Base-by-base conservation (phyloP, 768 basidiomycete species). In the Kwoniella botswanensis region DNA sequence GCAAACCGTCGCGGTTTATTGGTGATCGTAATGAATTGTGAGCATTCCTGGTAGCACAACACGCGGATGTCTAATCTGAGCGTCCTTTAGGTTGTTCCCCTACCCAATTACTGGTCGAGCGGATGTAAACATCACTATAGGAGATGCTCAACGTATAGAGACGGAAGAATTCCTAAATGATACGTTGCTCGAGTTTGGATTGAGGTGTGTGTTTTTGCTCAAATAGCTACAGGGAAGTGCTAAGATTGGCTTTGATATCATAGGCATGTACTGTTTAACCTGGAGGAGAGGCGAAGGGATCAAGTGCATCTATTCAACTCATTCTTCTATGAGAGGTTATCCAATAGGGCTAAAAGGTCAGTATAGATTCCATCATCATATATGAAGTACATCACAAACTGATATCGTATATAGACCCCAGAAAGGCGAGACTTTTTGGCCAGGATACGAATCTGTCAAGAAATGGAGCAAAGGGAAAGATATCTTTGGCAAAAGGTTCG, bases 301-400 rank as follows among this genome's bases (percentile, higher is more conserved):
- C 87, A 92, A 74, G 86, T 95, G 1, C 91, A 98, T 77, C 88
- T 98, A 4, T 98, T 98, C 86, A 98, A 91, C 82, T 95, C 95
- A 0, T 99, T 98, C 85, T 98, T 99, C 84, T 98, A 95, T 86
- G 93, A 95, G 86, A 96, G 97, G 83, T 84, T 99, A 29, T 90
- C 90, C 68, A 87, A 87, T 64, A 91, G 88, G 80, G 46, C 71
- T 7, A 59, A 71, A 57, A 75, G 68, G 76, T 71, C 24, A 70
- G 75, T 72, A 2, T 15, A 4, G 22, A 43, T n/a, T 43, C 12
- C 35, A 12, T 50, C 13, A 12, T 50, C 46, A 50, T 15, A 15
- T 3, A 50, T 50, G 46, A 18, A 50, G 46, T 50, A 50, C 46
- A 4, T 50, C 18, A 1, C 46, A 15, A 18, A 50, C 46, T 17